A percentile compares a stretch with the other conserved stretches of the same genome.
Conservation (phyloP, 768 basidiomycete species). For the Podaxis sp. region DNA sequence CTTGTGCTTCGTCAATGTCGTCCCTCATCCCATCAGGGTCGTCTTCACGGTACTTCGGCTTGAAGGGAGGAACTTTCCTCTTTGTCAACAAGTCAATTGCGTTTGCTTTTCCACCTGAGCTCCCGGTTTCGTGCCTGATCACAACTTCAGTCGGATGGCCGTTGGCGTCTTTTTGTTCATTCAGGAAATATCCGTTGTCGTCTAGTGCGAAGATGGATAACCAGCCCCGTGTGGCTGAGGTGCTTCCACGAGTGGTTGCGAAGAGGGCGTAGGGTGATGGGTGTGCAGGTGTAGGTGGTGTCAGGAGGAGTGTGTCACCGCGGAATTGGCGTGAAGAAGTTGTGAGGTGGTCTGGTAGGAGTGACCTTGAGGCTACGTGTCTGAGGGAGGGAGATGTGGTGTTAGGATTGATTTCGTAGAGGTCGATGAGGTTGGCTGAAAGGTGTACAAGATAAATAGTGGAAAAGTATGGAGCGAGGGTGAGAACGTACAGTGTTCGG, state of each 20-base stretch:
- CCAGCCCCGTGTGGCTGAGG: slow-evolving; percentile 36
- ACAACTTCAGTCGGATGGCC: slow-evolving; percentile 20
- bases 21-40: neutral
- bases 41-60: neutral
- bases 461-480: neutral
- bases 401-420: slow-evolving; percentile 32
- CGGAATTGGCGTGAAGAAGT: slow-evolving; percentile 27
- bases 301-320: slow-evolving; percentile 45
- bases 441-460: neutral
- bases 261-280: slow-evolving; percentile 40
- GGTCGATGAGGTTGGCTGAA: slow-evolving; percentile 45
- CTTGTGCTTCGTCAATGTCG: neutral
- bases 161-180: neutral
- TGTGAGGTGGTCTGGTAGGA: slow-evolving; percentile 25
- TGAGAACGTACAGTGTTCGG: slow-evolving; percentile 45
- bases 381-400: slow-evolving; percentile 24
- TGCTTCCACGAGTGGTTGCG: slow-evolving; percentile 46
- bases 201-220: slow-evolving; percentile 41
- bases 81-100: slow-evolving; percentile 44
- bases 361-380: slow-evolving; percentile 30
- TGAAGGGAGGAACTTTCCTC: slow-evolving; percentile 1
- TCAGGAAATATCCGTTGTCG: slow-evolving; percentile 31
- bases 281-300: slow-evolving; percentile 32
- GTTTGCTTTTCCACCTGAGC: slow-evolving; percentile 51
- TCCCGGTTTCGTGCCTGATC: slow-evolving; percentile 42